Conservation (phyloP, 176 grass and related monocot genomes). For the Musa schizocarpa region DNA sequence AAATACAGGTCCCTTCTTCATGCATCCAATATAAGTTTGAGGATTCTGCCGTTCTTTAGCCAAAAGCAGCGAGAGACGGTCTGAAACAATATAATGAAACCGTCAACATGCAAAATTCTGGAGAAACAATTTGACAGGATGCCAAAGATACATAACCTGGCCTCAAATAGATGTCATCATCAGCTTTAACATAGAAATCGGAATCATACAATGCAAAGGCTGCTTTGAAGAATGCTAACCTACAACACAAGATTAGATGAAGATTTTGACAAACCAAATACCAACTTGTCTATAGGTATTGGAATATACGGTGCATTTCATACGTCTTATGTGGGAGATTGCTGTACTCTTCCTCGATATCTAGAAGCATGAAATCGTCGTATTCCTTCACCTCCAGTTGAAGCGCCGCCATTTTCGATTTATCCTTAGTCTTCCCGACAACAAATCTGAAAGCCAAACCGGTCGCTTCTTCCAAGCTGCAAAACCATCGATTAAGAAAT, state of each 20-base stretch:
- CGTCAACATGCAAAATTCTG: constrained; percentile 20
- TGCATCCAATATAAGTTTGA: constrained; percentile 96
- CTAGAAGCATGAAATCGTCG: constrained; percentile 95
- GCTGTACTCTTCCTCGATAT: constrained; percentile 90
- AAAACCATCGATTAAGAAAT: not conserved
- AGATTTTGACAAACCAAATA: constrained; percentile 14
- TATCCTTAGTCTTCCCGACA: constrained; percentile 79
- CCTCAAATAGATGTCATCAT: constrained; percentile 97
- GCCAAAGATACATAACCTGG: constrained; percentile 40
- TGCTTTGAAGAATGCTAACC: constrained; percentile 98
- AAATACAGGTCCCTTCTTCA: constrained; percentile 99
- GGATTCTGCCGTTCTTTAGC: constrained; percentile 73
- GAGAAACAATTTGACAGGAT: constrained; percentile 1
- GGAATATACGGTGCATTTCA: constrained; percentile 17
- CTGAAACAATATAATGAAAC: constrained; percentile 31
- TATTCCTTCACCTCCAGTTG: constrained; percentile 76
- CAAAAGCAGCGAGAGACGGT: constrained; percentile 90
- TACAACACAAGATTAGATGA: constrained; percentile 78
- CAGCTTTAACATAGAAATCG: constrained; percentile 98
- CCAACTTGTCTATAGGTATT: not conserved
- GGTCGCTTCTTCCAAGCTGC: constrained; percentile 82
- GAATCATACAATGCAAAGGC: constrained; percentile 92
- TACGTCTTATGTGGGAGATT: constrained; percentile 97
- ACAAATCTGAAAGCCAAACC: constrained; percentile 88
- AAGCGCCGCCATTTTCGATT: constrained; percentile 80